Evolutionary conservation across 345 rosid genomes (phyloP).

Genomic region (Carallia pectinifolia): DNA sequence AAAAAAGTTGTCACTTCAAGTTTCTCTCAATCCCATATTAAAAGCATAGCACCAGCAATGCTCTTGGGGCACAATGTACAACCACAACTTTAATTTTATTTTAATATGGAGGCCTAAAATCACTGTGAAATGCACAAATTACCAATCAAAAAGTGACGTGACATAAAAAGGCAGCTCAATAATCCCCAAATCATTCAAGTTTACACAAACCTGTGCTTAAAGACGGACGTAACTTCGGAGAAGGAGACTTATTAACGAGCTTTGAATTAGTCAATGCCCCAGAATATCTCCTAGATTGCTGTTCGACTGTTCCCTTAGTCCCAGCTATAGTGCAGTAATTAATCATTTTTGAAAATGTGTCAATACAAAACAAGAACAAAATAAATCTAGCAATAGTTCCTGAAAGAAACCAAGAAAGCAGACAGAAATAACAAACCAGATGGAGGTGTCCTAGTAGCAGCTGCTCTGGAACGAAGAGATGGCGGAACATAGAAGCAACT

Average conservation of each 20-base stretch:
- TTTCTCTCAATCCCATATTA: background rate
- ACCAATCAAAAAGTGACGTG: background rate
- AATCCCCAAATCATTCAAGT: background rate
- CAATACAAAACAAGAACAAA: background rate
- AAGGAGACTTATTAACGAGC: slow-evolving; percentile 36
- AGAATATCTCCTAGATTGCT: slow-evolving; percentile 50
- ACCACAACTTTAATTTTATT: no score
- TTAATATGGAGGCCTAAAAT: background rate
- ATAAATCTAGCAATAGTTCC: background rate
- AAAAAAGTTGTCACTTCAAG: background rate
- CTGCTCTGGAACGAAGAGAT: slow-evolving; percentile 60
- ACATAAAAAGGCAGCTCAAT: background rate
- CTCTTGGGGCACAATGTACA: no score
- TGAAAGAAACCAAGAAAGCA: background rate
- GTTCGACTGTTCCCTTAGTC: slow-evolving; percentile 47
- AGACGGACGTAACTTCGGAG: slow-evolving; percentile 47
- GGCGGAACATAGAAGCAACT: slow-evolving; percentile 90
- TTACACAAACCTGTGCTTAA: slow-evolving; percentile 39
- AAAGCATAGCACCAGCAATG: no score
- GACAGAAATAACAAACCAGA: slow-evolving; percentile 40
- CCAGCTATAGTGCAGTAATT: slow-evolving; percentile 38
- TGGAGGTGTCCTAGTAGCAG: slow-evolving; percentile 61
- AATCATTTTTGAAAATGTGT: no score
- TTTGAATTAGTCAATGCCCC: slow-evolving; percentile 44
- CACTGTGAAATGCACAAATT: background rate